These are phyloP conservation scores for Scedosporium apiospermum DNA, from an alignment of 2,329 filamentous ascomycete genomes.

Conservation along the genomic window DNA sequence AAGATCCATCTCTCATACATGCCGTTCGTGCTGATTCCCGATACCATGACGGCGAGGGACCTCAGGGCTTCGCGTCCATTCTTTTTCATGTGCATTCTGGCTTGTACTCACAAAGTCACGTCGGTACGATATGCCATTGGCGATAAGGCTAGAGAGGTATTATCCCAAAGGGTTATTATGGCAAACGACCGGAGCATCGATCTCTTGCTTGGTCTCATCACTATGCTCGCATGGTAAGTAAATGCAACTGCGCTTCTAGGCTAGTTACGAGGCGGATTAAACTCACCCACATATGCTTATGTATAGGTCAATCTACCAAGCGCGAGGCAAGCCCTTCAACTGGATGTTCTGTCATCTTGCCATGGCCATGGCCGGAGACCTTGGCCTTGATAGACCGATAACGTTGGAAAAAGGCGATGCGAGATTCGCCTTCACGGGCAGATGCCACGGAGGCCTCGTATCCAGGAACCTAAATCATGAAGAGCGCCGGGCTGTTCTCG, in stretches of 20 bases:
- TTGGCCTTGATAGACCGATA: slow-evolving; percentile 31
- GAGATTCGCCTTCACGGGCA: background rate
- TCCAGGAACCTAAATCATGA: slow-evolving; percentile 20
- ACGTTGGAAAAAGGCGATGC: slow-evolving; percentile 25
- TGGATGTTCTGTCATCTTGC: slow-evolving; percentile 33
- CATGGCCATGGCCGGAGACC: slow-evolving; percentile 32
- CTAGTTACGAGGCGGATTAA: no score
- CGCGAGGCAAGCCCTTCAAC: slow-evolving; percentile 28
- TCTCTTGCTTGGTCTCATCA: slow-evolving; percentile 39
- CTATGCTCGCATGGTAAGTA: slow-evolving; percentile 32
- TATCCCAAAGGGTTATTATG: slow-evolving; percentile 36
- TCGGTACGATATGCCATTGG: slow-evolving; percentile 28
- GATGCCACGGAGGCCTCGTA: slow-evolving; percentile 7
- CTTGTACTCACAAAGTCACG: slow-evolving; percentile 32
- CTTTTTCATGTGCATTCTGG: slow-evolving; percentile 39
- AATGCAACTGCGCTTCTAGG: no score
- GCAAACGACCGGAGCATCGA: slow-evolving; percentile 41
- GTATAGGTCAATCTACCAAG: background rate
- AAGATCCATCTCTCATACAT: slow-evolving; percentile 18
- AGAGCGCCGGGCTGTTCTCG: slow-evolving; percentile 38
- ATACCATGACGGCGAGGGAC: slow-evolving; percentile 24
- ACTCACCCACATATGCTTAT: background rate
- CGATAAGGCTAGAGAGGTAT: slow-evolving; percentile 29
- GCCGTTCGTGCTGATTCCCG: slow-evolving; percentile 33
- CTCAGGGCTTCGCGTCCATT: slow-evolving; percentile 34